Evolutionary conservation across 2,329 filamentous ascomycete genomes (phyloP), one percentile per base, ranked within the genome.

Genomic region (Rhytidhysteron rufulum): DNA sequence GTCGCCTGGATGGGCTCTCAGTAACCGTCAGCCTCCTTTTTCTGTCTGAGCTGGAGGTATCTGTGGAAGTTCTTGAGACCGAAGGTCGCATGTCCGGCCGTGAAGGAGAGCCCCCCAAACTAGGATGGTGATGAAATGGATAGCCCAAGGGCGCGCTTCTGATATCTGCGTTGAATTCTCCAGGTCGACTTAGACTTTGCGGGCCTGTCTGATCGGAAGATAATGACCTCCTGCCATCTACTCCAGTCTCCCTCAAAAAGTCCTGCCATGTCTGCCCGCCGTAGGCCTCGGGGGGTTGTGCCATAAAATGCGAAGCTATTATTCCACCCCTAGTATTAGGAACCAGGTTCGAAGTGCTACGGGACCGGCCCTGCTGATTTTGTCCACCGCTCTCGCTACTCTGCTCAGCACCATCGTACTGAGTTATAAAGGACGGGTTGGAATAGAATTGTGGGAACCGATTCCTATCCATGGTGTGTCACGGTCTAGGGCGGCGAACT

Each of bases 181-280:
- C n/a, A n/a, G n/a, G n/a, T n/a, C n/a, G n/a, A n/a, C n/a, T n/a
- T n/a, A n/a, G n/a, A n/a, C n/a, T n/a, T n/a, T n/a, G n/a, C n/a
- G n/a, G n/a, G n/a, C n/a, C n/a, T n/a, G n/a, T n/a, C n/a, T n/a
- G n/a, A n/a, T n/a, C 20, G 10, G 24, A 19, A 31, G 18, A 31
- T 3, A 17, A 17, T 13, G 32, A 20, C 7, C 20, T 18, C 15
- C n/a, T 16, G 24, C 13, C 40, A 19, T 56, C 52, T 39, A 34
- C 47, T 31, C 51, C 53, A 32, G 49, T 39, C 17, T 54, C 50
- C 11, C 60, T 44, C 31, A 64, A 44, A 39, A 65, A 65, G 48
- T 63, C 60, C 29, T 57, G 48, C 62, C 62, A 65, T 27, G 62
- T 62, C 44, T 65, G 56, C 22, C 58, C 53, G 13, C 51, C 54